Evolutionary conservation across 768 basidiomycete species (phyloP).

Genomic region (Tylopilus plumbeoviolaceoides): DNA sequence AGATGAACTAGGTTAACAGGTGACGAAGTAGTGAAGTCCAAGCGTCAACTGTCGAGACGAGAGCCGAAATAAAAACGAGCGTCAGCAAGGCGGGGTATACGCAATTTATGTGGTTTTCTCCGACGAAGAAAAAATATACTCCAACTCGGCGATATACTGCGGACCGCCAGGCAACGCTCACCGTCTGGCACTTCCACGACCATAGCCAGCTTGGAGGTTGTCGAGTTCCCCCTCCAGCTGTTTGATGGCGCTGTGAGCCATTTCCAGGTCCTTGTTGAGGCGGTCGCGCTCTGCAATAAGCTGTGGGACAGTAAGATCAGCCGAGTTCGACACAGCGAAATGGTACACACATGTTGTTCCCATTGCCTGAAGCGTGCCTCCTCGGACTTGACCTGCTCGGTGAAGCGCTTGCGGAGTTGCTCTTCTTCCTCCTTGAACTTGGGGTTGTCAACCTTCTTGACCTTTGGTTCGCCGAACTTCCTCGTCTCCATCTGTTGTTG

Average conservation of each 20-base stretch:
- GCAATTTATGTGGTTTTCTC: slow-evolving; percentile 9
- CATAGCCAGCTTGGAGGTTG: slow-evolving; percentile 82
- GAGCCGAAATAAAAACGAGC: slow-evolving; percentile 17
- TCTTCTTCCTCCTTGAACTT: slow-evolving; percentile 99
- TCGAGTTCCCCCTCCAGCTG: slow-evolving; percentile 87
- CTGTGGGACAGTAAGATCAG: slow-evolving; percentile 39
- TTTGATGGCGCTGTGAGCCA: slow-evolving; percentile 90
- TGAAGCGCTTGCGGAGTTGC: slow-evolving; percentile 92
- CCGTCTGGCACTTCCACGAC: slow-evolving; percentile 50
- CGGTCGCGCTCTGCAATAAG: slow-evolving; percentile 98
- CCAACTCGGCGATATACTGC: slow-evolving; percentile 5
- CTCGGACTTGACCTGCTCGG: slow-evolving; percentile 99
- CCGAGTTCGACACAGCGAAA: background rate
- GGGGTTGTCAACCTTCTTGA: slow-evolving; percentile 98
- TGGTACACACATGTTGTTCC: slow-evolving; percentile 86
- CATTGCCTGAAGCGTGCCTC: slow-evolving; percentile 97
- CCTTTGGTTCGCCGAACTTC: slow-evolving; percentile 97
- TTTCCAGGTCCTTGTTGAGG: slow-evolving; percentile 97
- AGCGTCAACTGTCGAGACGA: slow-evolving; percentile 6
- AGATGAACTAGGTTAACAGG: background rate
- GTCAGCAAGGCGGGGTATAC: slow-evolving; percentile 26
- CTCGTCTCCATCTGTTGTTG: slow-evolving; percentile 99
- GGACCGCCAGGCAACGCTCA: slow-evolving; percentile 4
- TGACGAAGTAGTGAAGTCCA: slow-evolving; percentile 1
- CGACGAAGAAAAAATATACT: background rate